A percentile compares a stretch with the other conserved stretches of the same genome.
Evolutionary conservation across 805 yeast species (phyloP).

Genomic region (Candida hungchunana): DNA sequence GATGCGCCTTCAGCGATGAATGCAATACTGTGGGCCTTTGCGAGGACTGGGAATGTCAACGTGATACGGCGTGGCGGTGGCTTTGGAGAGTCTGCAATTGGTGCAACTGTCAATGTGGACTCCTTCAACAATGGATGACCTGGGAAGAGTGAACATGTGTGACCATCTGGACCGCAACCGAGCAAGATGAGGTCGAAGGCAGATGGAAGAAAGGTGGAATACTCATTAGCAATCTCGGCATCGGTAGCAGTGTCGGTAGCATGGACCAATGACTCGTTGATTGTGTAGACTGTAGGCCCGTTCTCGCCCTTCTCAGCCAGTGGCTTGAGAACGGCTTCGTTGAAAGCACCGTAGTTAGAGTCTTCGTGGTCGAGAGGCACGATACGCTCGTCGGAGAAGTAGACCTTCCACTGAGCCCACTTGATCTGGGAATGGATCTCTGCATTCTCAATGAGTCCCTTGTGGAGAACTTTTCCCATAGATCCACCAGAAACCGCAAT

Average conservation of each 20-base stretch:
- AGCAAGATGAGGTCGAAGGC: slow-evolving; percentile 62
- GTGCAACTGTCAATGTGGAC: slow-evolving; percentile 46
- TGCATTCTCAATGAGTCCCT: slow-evolving; percentile 60
- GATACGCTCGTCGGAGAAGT: slow-evolving; percentile 86
- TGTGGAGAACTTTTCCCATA: slow-evolving; percentile 61
- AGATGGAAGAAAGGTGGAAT: slow-evolving; percentile 54
- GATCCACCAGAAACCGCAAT: slow-evolving; percentile 93
- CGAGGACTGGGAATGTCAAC: slow-evolving; percentile 74
- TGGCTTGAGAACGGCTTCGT: slow-evolving; percentile 41
- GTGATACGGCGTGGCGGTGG: slow-evolving; percentile 93
- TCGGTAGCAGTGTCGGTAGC: slow-evolving; percentile 48
- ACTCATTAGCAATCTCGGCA: slow-evolving; percentile 54
- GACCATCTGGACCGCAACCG: slow-evolving; percentile 97
- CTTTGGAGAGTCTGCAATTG: slow-evolving; percentile 81
- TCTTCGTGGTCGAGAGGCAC: slow-evolving; percentile 80
- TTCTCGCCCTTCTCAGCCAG: slow-evolving; percentile 31
- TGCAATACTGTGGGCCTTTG: slow-evolving; percentile 44
- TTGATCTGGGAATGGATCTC: slow-evolving; percentile 40
- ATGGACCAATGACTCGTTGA: slow-evolving; percentile 57
- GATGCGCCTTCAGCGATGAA: slow-evolving; percentile 90
- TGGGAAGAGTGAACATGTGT: slow-evolving; percentile 90
- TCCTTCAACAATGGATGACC: slow-evolving; percentile 68
- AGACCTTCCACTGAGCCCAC: slow-evolving; percentile 78
- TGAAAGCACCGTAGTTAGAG: slow-evolving; percentile 81
- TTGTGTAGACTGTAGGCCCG: slow-evolving; percentile 60